phyloP scores from a whole-genome alignment of 1,139 yeast genomes.

The Taphrina populina region DNA sequence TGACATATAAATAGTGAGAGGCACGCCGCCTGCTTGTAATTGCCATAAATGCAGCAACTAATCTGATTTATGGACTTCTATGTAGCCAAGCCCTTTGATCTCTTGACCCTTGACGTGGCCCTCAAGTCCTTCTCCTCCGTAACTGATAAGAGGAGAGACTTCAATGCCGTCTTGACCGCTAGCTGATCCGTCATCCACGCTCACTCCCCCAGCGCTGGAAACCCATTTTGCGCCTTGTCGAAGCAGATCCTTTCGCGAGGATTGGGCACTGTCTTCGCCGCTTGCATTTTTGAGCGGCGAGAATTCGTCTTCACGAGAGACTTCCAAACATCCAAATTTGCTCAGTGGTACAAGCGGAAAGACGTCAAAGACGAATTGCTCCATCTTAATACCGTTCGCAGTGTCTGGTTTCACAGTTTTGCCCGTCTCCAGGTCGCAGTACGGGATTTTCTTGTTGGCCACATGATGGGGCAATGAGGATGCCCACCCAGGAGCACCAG shows the following conservation, averaged over 20 bases:
- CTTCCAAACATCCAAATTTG: constrained; percentile 92
- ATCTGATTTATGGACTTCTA: constrained; percentile 3
- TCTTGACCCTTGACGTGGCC: constrained; percentile 19
- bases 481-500: constrained; percentile 64
- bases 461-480: constrained; percentile 85
- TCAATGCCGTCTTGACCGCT: constrained; percentile 53
- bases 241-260: constrained; percentile 69
- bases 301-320: constrained; percentile 77
- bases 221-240: constrained; percentile 78
- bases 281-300: constrained; percentile 85
- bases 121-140: constrained; percentile 80
- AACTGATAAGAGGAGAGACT: constrained; percentile 70
- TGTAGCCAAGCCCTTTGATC: constrained; percentile 19
- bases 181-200: constrained; percentile 43
- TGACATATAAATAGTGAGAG: too few relatives aligned
- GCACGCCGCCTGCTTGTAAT: too few relatives aligned
- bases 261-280: constrained; percentile 75
- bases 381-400: constrained; percentile 90
- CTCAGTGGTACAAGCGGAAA: constrained; percentile 72
- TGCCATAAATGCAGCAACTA: too few relatives aligned
- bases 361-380: constrained; percentile 95
- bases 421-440: constrained; percentile 54
- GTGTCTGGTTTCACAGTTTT: constrained; percentile 58
- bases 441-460: constrained; percentile 85
- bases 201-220: constrained; percentile 60